Evolutionary conservation across 1,284 basidiomycete genomes (phyloP).

Genomic region (Peniophora sp.): DNA sequence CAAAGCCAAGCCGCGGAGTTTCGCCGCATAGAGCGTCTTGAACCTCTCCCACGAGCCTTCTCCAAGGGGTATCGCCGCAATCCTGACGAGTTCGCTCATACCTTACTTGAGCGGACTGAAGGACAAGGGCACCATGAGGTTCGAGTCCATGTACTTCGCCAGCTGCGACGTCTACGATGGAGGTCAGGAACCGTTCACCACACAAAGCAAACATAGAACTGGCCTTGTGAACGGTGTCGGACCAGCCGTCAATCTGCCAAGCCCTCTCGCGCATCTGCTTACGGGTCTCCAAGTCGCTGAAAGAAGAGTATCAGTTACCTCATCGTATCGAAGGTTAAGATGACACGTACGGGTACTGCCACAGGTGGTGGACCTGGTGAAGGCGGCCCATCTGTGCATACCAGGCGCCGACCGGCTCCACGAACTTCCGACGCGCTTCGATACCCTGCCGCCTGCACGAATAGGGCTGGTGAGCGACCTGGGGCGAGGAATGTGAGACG

Average conservation of each 20-base stretch:
- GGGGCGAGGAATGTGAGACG: neutral
- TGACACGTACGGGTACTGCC: slow-evolving; percentile 79
- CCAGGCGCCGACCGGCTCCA: slow-evolving; percentile 88
- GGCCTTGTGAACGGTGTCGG: slow-evolving; percentile 88
- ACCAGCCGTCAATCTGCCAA: slow-evolving; percentile 92
- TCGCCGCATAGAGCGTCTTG: too few species aligned
- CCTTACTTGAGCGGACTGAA: slow-evolving; percentile 76
- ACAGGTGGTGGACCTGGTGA: slow-evolving; percentile 89
- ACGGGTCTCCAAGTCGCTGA: slow-evolving; percentile 69
- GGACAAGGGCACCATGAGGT: slow-evolving; percentile 64
- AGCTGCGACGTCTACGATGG: slow-evolving; percentile 63
- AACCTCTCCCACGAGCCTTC: too few species aligned
- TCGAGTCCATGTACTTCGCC: slow-evolving; percentile 72
- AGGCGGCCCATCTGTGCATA: slow-evolving; percentile 88
- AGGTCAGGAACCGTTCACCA: neutral
- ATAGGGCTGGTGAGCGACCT: neutral
- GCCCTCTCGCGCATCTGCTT: slow-evolving; percentile 82
- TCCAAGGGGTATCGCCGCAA: too few species aligned
- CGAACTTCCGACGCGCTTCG: slow-evolving; percentile 78
- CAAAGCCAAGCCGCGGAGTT: too few species aligned
- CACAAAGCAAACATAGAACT: slow-evolving; percentile 11
- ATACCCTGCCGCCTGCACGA: slow-evolving; percentile 70
- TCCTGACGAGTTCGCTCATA: too few species aligned
- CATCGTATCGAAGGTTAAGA: slow-evolving; percentile 6
- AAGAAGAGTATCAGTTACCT: neutral